A percentile compares a stretch with the other conserved stretches of the same genome.
Evolutionary conservation across 768 basidiomycete genomes (phyloP).

Genomic region (Mycena crocata): DNA sequence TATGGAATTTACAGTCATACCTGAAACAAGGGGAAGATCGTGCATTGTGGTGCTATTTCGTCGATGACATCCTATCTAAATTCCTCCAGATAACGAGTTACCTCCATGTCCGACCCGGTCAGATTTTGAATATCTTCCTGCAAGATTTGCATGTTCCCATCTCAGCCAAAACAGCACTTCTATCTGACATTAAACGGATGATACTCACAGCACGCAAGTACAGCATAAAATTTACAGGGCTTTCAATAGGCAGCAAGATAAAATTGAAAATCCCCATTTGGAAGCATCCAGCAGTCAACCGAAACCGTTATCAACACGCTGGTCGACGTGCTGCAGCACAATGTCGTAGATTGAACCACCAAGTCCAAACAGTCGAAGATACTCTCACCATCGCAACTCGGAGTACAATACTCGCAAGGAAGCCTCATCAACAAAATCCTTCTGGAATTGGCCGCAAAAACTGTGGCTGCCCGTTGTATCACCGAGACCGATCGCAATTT

Average conservation of each 20-base stretch:
- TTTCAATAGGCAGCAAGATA: not conserved
- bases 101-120: too few species aligned
- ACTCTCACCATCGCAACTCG: not conserved
- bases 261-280: slow-evolving; percentile 12
- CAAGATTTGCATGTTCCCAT: too few species aligned
- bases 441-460: not conserved
- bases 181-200: too few species aligned
- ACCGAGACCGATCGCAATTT: not conserved
- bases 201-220: not conserved
- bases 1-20: not conserved
- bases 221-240: not conserved
- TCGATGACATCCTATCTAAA: not conserved
- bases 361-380: not conserved
- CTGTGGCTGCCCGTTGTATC: not conserved
- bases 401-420: not conserved
- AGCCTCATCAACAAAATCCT: slow-evolving; percentile 5
- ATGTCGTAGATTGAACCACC: not conserved
- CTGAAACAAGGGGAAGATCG: not conserved
- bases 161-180: too few species aligned
- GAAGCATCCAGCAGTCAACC: not conserved
- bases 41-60: not conserved
- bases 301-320: not conserved
- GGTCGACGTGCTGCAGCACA: not conserved
- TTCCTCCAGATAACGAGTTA: not conserved
- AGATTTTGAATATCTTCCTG: too few species aligned